Evolutionary conservation across 2,329 filamentous ascomycete species (phyloP).

Genomic region (Exophiala bonariae): DNA sequence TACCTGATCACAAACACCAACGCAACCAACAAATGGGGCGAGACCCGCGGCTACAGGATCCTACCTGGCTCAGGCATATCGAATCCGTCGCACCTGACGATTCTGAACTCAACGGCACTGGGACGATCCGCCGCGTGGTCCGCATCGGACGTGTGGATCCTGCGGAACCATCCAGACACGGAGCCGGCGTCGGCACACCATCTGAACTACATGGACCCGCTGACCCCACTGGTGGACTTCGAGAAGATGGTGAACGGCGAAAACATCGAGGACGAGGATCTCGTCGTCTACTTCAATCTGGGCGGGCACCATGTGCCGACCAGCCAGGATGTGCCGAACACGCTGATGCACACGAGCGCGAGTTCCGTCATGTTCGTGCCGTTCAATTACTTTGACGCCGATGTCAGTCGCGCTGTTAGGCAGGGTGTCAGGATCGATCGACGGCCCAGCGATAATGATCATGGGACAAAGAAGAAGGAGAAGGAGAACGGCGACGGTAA

Average conservation of each 20-base stretch:
- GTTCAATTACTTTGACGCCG: conserved; percentile 24
- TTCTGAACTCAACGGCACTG: conserved; percentile 22
- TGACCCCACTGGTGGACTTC: conserved; percentile 18
- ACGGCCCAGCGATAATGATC: background rate
- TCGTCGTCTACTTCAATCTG: conserved; percentile 53
- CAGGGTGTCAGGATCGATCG: conserved; percentile 20
- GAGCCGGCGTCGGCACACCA: conserved; percentile 17
- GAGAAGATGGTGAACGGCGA: conserved; percentile 17
- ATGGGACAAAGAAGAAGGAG: background rate
- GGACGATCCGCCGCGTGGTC: conserved; percentile 19
- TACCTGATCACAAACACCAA: conserved; percentile 40
- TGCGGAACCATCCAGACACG: conserved; percentile 18
- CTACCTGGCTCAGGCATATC: conserved; percentile 38
- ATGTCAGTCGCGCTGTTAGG: conserved; percentile 7
- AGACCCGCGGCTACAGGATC: conserved; percentile 42
- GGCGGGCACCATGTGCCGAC: conserved; percentile 54
- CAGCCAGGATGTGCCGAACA: conserved; percentile 39
- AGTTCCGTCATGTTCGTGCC: conserved; percentile 23
- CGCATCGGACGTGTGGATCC: conserved; percentile 16
- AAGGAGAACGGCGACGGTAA: conserved; percentile 2
- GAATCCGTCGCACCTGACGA: conserved; percentile 24
- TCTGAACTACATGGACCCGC: conserved; percentile 17
- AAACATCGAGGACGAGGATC: conserved; percentile 26
- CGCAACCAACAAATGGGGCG: conserved; percentile 39
- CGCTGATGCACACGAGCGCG: conserved; percentile 29